Conservation (phyloP, 306 rosid genomes). For the Comarum palustre region DNA sequence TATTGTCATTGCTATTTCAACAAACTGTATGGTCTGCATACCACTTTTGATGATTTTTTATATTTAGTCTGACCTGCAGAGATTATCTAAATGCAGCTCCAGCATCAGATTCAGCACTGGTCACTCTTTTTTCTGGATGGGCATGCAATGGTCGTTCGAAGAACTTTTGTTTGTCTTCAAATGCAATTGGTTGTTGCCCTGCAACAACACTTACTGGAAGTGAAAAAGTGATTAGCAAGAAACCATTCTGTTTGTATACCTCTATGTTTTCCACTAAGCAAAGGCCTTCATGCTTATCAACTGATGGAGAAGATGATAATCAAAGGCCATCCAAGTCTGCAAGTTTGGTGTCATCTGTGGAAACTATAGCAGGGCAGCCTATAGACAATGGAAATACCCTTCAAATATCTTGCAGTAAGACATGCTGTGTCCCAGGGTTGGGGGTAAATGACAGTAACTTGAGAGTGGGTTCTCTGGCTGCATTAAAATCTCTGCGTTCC, state of each 20-base stretch:
- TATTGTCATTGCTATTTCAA: slow-evolving; percentile 13
- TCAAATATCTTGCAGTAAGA: slow-evolving; percentile 48
- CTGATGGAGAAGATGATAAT: slow-evolving; percentile 27
- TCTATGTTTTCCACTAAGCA: slow-evolving; percentile 20
- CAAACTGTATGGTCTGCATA: background rate
- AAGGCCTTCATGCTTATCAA: slow-evolving; percentile 23
- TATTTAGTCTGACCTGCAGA: slow-evolving; percentile 23
- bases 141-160: slow-evolving; percentile 73
- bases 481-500: slow-evolving; percentile 67
- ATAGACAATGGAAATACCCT: slow-evolving; percentile 41
- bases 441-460: slow-evolving; percentile 70
- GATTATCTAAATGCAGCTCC: slow-evolving; percentile 67
- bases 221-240: slow-evolving; percentile 44
- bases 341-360: slow-evolving; percentile 31
- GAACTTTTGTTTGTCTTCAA: slow-evolving; percentile 63
- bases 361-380: slow-evolving; percentile 35
- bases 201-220: slow-evolving; percentile 46
- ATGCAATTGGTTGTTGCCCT: slow-evolving; percentile 58
- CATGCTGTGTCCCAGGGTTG: slow-evolving; percentile 85
- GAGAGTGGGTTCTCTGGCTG: slow-evolving; percentile 66
- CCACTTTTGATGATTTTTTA: background rate
- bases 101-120: slow-evolving; percentile 70
- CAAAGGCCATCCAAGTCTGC: slow-evolving; percentile 25
- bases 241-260: slow-evolving; percentile 37
- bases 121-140: slow-evolving; percentile 89